Conservation (phyloP, 192 early-diverging fungal species). For the Coemansia umbellata region DNA sequence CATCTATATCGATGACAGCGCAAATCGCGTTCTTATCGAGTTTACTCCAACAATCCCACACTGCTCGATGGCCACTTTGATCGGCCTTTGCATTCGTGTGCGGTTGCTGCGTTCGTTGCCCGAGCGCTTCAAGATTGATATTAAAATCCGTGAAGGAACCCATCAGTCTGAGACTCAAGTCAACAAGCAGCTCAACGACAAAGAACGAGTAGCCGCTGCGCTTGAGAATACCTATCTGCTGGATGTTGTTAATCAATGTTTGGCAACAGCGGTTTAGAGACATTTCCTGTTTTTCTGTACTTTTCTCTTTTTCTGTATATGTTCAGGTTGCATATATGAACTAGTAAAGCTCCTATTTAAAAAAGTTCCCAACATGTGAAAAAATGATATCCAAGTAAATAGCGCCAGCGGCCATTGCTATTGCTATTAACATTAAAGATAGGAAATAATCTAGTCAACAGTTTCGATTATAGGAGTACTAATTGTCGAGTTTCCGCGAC, state of each 20-base stretch:
- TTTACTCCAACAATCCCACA: slow-evolving; percentile 99
- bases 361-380: too few species aligned
- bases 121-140: slow-evolving; percentile 91
- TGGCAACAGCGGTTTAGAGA: slow-evolving; percentile 53
- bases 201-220: slow-evolving; percentile 97
- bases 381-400: too few species aligned
- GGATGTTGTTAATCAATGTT: slow-evolving; percentile 92
- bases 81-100: slow-evolving; percentile 95
- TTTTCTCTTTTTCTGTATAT: too few species aligned
- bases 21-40: slow-evolving; percentile 68
- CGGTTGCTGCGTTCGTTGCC: slow-evolving; percentile 82
- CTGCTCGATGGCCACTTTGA: slow-evolving; percentile 98
- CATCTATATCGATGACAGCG: slow-evolving; percentile 71
- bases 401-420: too few species aligned
- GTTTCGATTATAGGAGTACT: slow-evolving; percentile 39
- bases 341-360: too few species aligned
- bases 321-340: too few species aligned
- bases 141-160: slow-evolving; percentile 84
- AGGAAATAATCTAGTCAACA: slow-evolving; percentile 11
- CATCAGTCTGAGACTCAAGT: slow-evolving; percentile 94
- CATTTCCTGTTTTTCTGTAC: neutral
- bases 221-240: slow-evolving; percentile 91
- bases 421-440: too few species aligned
- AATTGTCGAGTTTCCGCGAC: slow-evolving; percentile 15
- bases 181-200: slow-evolving; percentile 99